phyloP scores from a whole-genome alignment of 768 basidiomycete species.

The Paxillus rubicundulus region DNA sequence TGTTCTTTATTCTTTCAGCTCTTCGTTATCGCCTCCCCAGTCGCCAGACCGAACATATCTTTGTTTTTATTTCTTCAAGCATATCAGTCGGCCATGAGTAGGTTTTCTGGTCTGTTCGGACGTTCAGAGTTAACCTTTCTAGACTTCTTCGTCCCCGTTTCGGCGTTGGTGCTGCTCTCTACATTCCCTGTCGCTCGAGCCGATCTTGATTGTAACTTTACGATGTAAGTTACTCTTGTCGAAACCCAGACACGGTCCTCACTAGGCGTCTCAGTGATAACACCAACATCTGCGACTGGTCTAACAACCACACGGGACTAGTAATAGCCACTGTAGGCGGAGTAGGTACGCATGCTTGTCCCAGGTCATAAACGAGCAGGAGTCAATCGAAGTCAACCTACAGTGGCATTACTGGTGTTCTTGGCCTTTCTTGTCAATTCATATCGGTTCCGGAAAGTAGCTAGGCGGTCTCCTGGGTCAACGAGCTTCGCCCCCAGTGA shows the following conservation, averaged over 20 bases:
- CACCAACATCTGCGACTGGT: slow-evolving; percentile 11
- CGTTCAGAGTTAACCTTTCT: background rate
- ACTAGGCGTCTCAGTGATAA: background rate
- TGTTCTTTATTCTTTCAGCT: background rate
- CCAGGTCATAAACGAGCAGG: background rate
- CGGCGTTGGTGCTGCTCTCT: slow-evolving; percentile 4
- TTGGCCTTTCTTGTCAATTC: background rate
- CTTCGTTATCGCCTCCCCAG: background rate
- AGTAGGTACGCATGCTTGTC: slow-evolving; percentile 1
- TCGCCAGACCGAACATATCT: background rate
- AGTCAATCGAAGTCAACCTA: background rate
- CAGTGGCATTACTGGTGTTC: slow-evolving; percentile 5
- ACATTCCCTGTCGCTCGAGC: slow-evolving; percentile 12
- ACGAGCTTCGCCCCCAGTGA: slow-evolving; percentile 1
- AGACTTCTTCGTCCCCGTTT: slow-evolving; percentile 5
- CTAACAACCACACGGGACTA: background rate
- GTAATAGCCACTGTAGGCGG: background rate
- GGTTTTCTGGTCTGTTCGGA: background rate
- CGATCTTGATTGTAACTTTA: slow-evolving; percentile 6
- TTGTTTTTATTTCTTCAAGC: background rate
- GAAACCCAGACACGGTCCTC: background rate
- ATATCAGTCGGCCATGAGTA: slow-evolving; percentile 9
- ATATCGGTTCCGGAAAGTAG: background rate
- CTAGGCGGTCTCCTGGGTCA: background rate
- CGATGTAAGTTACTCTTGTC: background rate